Percentiles rank a stretch among this genome's conserved stretches.
Conservation (phyloP, 345 rosid genomes). For the Aethionema arabicum region DNA sequence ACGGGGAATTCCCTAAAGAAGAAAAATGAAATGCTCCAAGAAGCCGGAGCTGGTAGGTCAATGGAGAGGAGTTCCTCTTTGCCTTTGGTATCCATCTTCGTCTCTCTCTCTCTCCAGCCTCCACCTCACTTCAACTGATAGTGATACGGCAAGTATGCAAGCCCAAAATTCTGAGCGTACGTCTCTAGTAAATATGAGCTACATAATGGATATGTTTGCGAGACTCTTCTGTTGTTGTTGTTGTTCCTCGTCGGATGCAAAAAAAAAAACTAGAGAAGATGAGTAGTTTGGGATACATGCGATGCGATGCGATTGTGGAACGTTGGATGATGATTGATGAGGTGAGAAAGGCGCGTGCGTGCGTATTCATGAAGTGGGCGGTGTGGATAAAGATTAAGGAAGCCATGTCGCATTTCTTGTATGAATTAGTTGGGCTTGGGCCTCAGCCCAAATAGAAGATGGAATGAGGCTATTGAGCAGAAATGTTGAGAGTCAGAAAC, state of each 20-base stretch:
- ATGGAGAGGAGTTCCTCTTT: constrained; percentile 61
- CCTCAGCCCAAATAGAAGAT: too few species aligned
- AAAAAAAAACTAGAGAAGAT: constrained; percentile 3
- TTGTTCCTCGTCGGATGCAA: not conserved
- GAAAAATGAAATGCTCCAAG: constrained; percentile 39
- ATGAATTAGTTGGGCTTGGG: too few species aligned
- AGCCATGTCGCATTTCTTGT: too few species aligned
- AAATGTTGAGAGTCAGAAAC: too few species aligned
- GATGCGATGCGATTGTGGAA: too few species aligned
- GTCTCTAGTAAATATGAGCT: constrained; percentile 24
- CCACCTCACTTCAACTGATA: not conserved
- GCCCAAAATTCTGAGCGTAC: constrained; percentile 3
- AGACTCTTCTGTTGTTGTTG: constrained; percentile 23
- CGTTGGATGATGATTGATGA: too few species aligned
- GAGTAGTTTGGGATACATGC: too few species aligned
- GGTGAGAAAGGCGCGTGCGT: too few species aligned
- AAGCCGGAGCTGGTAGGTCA: constrained; percentile 78
- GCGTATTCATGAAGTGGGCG: too few species aligned
- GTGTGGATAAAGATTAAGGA: too few species aligned
- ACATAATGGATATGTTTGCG: constrained; percentile 36
- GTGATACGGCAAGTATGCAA: not conserved
- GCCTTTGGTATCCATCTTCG: constrained; percentile 47
- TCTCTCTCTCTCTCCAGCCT: not conserved
- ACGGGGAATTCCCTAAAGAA: not conserved
- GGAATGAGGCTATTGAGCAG: too few species aligned